phyloP scores from a whole-genome alignment of 305 asterid genomes.

The Stenogyne calaminthoides region DNA sequence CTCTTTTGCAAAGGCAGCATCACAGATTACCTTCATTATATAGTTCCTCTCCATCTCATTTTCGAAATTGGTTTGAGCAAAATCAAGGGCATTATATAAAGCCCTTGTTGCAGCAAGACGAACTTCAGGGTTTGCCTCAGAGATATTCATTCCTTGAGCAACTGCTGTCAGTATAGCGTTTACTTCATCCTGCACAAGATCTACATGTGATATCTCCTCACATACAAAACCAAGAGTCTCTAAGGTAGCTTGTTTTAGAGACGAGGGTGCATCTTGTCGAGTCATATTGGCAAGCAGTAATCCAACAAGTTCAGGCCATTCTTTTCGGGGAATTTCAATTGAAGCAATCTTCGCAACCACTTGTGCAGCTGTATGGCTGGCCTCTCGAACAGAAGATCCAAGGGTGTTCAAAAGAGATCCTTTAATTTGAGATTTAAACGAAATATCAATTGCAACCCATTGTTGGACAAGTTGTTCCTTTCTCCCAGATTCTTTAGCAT shows the following conservation, averaged over 20 bases:
- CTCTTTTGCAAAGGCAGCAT: slow-evolving; percentile 78
- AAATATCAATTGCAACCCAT: slow-evolving; percentile 67
- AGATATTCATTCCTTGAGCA: slow-evolving; percentile 81
- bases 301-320: slow-evolving; percentile 90
- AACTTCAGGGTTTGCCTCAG: slow-evolving; percentile 64
- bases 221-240: slow-evolving; percentile 93
- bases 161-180: slow-evolving; percentile 85
- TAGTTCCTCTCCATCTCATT: slow-evolving; percentile 82
- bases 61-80: slow-evolving; percentile 88
- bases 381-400: slow-evolving; percentile 66
- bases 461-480: slow-evolving; percentile 65
- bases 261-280: slow-evolving; percentile 59
- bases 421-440: slow-evolving; percentile 72
- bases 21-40: slow-evolving; percentile 85
- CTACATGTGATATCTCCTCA: slow-evolving; percentile 81
- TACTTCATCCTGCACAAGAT: slow-evolving; percentile 82
- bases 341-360: slow-evolving; percentile 92
- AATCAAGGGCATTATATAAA: slow-evolving; percentile 79
- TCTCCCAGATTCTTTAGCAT: slow-evolving; percentile 73
- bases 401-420: slow-evolving; percentile 64
- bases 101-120: slow-evolving; percentile 87
- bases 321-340: slow-evolving; percentile 77
- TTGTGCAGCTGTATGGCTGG: slow-evolving; percentile 83
- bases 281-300: slow-evolving; percentile 68
- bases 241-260: slow-evolving; percentile 78